These are phyloP conservation scores for Euptelea pleiosperma DNA, from an alignment of 164 flowering plant species.

Conservation along the genomic window DNA sequence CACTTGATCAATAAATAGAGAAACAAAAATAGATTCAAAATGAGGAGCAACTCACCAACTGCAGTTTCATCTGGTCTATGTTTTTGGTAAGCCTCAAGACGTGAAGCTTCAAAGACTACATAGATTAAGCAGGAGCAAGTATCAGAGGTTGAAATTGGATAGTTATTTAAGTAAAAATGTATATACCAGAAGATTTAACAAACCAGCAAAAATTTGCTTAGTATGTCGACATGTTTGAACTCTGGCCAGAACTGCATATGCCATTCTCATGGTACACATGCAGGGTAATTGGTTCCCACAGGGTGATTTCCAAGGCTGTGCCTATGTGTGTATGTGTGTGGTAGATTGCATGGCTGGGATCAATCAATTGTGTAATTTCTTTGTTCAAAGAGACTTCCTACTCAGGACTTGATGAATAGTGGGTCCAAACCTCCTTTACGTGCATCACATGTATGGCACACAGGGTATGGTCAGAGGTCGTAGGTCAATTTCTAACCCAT, in stretches of 20 bases:
- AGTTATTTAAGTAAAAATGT: background rate
- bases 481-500: background rate
- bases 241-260: background rate
- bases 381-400: no score
- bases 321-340: no score
- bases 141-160: background rate
- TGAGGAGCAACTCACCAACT: conserved; percentile 50
- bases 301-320: background rate
- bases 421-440: background rate
- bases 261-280: background rate
- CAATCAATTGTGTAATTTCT: no score
- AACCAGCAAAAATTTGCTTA: background rate
- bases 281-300: background rate
- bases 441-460: background rate
- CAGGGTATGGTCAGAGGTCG: no score
- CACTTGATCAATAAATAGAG: background rate
- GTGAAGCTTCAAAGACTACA: conserved; percentile 94
- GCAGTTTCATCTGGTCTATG: conserved; percentile 52
- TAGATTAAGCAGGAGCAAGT: conserved; percentile 10
- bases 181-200: background rate
- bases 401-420: background rate
- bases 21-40: background rate
- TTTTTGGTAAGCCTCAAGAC: conserved; percentile 60
- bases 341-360: no score
- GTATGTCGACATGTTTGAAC: background rate